A percentile compares a stretch with the other conserved stretches of the same genome.
Evolutionary conservation across 129 eudicot genomes (phyloP).

Genomic region (Centella asiatica): DNA sequence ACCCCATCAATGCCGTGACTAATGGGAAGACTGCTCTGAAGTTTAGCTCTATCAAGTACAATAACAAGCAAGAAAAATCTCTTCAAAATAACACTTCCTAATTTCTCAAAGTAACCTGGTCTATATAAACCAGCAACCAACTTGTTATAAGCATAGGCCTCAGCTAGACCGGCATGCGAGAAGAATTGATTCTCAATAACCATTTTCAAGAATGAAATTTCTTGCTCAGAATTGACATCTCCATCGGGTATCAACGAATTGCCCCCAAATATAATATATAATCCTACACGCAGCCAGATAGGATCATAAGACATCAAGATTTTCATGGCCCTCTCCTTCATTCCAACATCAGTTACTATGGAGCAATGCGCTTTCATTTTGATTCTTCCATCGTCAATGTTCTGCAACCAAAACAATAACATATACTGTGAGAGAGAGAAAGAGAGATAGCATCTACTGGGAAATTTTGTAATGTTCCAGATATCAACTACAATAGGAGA

Average conservation of each 20-base stretch:
- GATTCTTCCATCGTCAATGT: slow-evolving; percentile 77
- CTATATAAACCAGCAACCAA: slow-evolving; percentile 88
- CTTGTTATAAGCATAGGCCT: slow-evolving; percentile 68
- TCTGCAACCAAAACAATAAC: slow-evolving; percentile 35
- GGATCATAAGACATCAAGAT: slow-evolving; percentile 70
- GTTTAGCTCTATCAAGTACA: slow-evolving; percentile 79
- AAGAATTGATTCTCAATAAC: slow-evolving; percentile 74
- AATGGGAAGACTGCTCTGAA: slow-evolving; percentile 73
- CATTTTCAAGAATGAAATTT: slow-evolving; percentile 71
- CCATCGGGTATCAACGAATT: slow-evolving; percentile 61
- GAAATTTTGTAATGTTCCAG: no score
- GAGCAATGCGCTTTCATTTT: slow-evolving; percentile 91
- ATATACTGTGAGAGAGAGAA: no score
- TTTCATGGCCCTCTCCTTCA: slow-evolving; percentile 80
- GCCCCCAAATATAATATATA: slow-evolving; percentile 83
- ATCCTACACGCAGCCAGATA: slow-evolving; percentile 80
- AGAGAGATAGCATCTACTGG: no score
- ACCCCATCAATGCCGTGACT: slow-evolving; percentile 89
- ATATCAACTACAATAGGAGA: no score
- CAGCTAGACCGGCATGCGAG: slow-evolving; percentile 75
- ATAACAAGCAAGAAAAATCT: slow-evolving; percentile 72
- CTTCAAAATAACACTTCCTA: slow-evolving; percentile 83
- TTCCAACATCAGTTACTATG: slow-evolving; percentile 82
- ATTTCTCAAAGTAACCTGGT: slow-evolving; percentile 88
- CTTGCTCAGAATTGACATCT: slow-evolving; percentile 61